phyloP scores from a whole-genome alignment of 805 yeast species.

The Metschnikowia noctiluminum region DNA sequence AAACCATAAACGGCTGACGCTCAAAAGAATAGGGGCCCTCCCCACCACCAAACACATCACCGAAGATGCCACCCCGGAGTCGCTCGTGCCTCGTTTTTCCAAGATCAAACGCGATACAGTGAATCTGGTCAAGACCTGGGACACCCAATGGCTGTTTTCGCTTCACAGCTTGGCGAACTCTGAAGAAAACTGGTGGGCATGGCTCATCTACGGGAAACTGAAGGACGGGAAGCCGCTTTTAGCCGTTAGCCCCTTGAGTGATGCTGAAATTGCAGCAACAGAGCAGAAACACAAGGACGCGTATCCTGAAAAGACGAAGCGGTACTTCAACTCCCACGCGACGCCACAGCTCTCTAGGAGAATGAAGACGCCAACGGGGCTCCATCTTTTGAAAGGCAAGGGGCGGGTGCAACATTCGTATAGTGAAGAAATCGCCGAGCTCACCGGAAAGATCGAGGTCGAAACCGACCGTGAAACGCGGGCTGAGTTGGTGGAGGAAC shows the following conservation, averaged over 20 bases:
- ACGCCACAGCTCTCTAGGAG: conserved; percentile 42
- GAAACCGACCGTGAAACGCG: conserved; percentile 8
- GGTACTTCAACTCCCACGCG: conserved; percentile 39
- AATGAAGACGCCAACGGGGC: conserved; percentile 35
- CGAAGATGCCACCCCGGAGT: conserved; percentile 31
- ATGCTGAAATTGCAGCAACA: conserved; percentile 20
- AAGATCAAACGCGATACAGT: conserved; percentile 29
- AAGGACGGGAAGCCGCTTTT: conserved; percentile 27
- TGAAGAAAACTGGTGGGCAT: conserved; percentile 39
- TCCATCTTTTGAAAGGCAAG: conserved; percentile 20
- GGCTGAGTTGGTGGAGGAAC: conserved; percentile 21
- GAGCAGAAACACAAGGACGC: conserved; percentile 18
- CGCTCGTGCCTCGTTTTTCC: conserved; percentile 18
- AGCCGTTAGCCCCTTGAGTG: conserved; percentile 19
- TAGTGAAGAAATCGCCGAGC: conserved; percentile 4
- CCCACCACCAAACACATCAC: conserved; percentile 33
- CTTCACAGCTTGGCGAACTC: conserved; percentile 25
- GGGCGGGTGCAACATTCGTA: not conserved
- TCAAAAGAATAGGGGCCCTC: conserved; percentile 24
- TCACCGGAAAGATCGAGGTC: conserved; percentile 12
- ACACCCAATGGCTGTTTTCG: conserved; percentile 25
- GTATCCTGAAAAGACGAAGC: conserved; percentile 31
- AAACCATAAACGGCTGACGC: conserved; percentile 21
- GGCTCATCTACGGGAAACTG: conserved; percentile 40
- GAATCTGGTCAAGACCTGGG: conserved; percentile 20